phyloP scores from a whole-genome alignment of 2,329 filamentous ascomycete genomes.

The Aspergillus brasiliensis region DNA sequence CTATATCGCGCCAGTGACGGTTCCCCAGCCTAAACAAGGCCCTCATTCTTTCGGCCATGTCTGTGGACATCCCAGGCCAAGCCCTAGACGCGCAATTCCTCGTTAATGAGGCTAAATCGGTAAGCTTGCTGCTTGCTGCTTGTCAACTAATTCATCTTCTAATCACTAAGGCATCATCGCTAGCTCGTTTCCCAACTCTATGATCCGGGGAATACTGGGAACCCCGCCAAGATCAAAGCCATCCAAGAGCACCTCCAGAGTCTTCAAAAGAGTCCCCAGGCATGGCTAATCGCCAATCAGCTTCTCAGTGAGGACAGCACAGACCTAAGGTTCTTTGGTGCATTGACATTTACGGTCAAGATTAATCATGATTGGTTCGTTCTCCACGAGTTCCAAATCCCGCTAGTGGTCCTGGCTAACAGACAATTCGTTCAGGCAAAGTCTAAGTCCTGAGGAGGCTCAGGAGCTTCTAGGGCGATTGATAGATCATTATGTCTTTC shows the following conservation, averaged over 20 bases:
- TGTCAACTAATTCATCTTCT: neutral
- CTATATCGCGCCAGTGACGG: constrained; percentile 17
- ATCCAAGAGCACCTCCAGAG: constrained; percentile 76
- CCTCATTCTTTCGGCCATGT: constrained; percentile 29
- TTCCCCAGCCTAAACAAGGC: constrained; percentile 9
- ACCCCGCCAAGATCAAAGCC: constrained; percentile 46
- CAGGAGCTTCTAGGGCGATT: constrained; percentile 43
- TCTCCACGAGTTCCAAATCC: neutral
- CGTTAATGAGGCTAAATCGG: constrained; percentile 32
- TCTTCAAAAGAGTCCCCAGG: constrained; percentile 76
- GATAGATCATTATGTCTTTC: constrained; percentile 45
- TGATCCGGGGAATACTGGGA: constrained; percentile 48
- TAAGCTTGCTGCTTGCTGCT: constrained; percentile 16
- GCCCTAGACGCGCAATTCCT: constrained; percentile 28
- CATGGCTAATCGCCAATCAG: constrained; percentile 82
- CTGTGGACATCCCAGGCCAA: constrained; percentile 26
- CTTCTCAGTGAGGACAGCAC: constrained; percentile 69
- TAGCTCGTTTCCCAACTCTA: constrained; percentile 47
- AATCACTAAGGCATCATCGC: constrained; percentile 11
- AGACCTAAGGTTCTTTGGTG: constrained; percentile 87
- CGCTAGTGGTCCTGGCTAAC: neutral
- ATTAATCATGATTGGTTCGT: constrained; percentile 83
- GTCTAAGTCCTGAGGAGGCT: constrained; percentile 37
- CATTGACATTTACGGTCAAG: constrained; percentile 90
- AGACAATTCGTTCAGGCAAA: constrained; percentile 31